phyloP scores from a whole-genome alignment of 2,329 filamentous ascomycete species.

The Pseudocercospora eumusae region DNA sequence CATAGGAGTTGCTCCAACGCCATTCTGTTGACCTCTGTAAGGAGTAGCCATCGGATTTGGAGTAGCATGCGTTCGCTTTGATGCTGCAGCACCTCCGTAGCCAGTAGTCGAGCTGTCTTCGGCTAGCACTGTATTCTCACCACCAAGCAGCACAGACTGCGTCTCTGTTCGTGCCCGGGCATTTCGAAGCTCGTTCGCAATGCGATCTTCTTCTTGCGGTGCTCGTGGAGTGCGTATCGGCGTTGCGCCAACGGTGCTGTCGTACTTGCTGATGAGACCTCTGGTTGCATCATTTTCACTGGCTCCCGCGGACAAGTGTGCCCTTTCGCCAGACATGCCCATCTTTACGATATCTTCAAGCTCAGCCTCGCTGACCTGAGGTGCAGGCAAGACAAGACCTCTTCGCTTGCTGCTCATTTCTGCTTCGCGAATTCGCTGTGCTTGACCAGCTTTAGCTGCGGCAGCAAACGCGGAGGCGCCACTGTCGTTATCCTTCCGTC shows the following conservation, averaged over 20 bases:
- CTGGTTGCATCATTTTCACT: conserved; percentile 83
- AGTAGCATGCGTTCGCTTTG: conserved; percentile 79
- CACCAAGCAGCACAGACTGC: conserved; percentile 87
- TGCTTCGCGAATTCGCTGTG: conserved; percentile 92
- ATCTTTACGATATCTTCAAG: conserved; percentile 98
- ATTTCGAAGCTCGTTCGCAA: conserved; percentile 94
- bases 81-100: conserved; percentile 80
- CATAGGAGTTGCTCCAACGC: conserved; percentile 73
- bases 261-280: conserved; percentile 84
- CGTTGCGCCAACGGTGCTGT: conserved; percentile 73
- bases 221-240: conserved; percentile 91
- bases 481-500: conserved; percentile 74
- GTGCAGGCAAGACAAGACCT: conserved; percentile 76
- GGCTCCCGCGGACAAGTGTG: conserved; percentile 70
- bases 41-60: conserved; percentile 96
- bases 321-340: conserved; percentile 89
- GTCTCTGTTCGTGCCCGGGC: conserved; percentile 90
- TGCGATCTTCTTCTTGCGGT: conserved; percentile 88
- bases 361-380: conserved; percentile 89
- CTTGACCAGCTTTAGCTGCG: conserved; percentile 87
- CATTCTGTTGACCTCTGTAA: conserved; percentile 60
- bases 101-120: conserved; percentile 82
- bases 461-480: conserved; percentile 79
- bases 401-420: conserved; percentile 95
- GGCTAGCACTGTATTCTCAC: conserved; percentile 86